Evolutionary conservation across 805 yeast species (phyloP).

Genomic region (Lipomyces spencermartinsiae): DNA sequence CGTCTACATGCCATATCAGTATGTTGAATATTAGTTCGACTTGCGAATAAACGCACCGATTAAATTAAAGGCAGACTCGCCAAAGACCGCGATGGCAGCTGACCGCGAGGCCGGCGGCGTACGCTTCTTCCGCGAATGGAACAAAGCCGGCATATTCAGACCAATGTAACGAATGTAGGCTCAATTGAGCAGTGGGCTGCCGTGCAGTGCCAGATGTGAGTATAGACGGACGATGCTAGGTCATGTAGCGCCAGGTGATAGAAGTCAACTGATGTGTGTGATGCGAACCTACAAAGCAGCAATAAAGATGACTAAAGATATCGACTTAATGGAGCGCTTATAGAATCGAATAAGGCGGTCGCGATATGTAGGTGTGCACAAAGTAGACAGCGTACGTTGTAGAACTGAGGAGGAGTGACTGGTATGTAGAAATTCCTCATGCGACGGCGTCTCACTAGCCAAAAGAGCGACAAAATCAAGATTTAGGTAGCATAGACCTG

Average conservation of each 20-base stretch:
- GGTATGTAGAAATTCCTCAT: neutral
- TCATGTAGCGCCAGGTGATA: neutral
- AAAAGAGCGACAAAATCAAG: neutral
- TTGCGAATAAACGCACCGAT: constrained; percentile 4
- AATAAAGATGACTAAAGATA: neutral
- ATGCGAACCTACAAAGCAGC: neutral
- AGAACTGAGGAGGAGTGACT: neutral
- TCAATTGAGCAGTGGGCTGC: constrained; percentile 6
- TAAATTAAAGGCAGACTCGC: constrained; percentile 24
- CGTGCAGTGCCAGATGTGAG: neutral
- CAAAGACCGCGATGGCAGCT: constrained; percentile 33
- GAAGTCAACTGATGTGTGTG: neutral
- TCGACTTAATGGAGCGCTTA: too few species aligned
- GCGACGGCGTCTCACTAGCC: too few species aligned
- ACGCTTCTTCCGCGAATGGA: constrained; percentile 23
- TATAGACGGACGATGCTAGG: neutral
- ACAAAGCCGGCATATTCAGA: constrained; percentile 14
- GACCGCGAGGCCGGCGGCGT: constrained; percentile 14
- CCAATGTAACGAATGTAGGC: neutral
- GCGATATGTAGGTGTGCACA: too few species aligned
- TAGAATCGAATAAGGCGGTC: too few species aligned
- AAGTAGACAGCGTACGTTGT: too few species aligned
- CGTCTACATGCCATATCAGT: constrained; percentile 18
- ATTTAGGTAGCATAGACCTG: too few species aligned
- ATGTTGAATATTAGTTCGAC: neutral